phyloP scores from a whole-genome alignment of 2,329 filamentous ascomycete species.

The Cyphellophora attinorum region DNA sequence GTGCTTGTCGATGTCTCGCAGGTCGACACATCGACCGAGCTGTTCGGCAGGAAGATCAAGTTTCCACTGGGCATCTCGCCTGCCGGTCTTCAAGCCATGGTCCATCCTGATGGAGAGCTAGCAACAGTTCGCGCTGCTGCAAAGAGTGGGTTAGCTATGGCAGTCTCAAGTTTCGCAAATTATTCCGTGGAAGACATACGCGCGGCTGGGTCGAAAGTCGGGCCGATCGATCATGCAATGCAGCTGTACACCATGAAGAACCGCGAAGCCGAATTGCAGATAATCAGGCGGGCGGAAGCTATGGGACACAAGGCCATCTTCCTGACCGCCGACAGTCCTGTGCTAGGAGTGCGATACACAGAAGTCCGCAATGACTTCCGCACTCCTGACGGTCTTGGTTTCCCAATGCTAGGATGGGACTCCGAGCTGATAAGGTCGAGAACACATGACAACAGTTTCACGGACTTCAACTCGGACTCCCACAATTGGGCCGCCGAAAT shows the following conservation, averaged over 20 bases:
- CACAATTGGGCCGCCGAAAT: too few relatives aligned
- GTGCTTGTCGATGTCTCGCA: constrained; percentile 27
- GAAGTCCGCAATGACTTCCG: constrained; percentile 44
- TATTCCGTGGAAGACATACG: constrained; percentile 39
- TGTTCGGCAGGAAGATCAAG: constrained; percentile 23
- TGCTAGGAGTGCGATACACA: constrained; percentile 43
- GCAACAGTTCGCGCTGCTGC: constrained; percentile 39
- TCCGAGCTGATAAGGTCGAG: background rate
- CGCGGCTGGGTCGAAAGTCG: too few relatives aligned
- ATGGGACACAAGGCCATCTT: constrained; percentile 44
- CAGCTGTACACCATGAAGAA: constrained; percentile 40
- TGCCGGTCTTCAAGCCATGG: constrained; percentile 43
- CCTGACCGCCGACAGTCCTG: constrained; percentile 45
- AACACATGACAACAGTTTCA: background rate
- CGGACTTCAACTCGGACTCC: background rate
- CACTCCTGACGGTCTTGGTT: constrained; percentile 7
- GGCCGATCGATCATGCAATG: constrained; percentile 46
- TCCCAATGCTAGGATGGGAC: background rate
- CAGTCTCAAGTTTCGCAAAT: constrained; percentile 37
- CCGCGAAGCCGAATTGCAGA: constrained; percentile 31
- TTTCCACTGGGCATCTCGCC: constrained; percentile 46
- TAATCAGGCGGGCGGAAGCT: constrained; percentile 31
- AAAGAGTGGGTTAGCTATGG: constrained; percentile 35
- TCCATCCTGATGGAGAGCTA: constrained; percentile 42
- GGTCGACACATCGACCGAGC: constrained; percentile 28